Base-by-base conservation (phyloP, 1,284 basidiomycete genomes). In the Austroboletus rostrupii region DNA sequence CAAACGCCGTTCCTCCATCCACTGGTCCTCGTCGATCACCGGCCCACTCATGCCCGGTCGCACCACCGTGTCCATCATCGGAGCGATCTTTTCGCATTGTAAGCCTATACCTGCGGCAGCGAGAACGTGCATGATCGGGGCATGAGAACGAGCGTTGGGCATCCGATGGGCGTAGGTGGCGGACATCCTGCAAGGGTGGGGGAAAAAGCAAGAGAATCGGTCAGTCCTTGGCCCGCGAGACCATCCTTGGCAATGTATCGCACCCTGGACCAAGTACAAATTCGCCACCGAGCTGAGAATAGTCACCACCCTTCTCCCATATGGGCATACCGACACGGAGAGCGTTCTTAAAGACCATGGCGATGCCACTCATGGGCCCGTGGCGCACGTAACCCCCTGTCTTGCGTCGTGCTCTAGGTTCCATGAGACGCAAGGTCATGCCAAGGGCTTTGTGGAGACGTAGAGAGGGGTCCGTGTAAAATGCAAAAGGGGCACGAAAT, bases 191-290 rank as follows among this genome's bases (percentile, higher is more conserved):
- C n/a, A 26, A 17, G 21, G 17, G 17, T n/a, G n/a, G n/a, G n/a
- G n/a, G n/a, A n/a, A n/a, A n/a, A 39, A 16, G 33, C 13, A 23
- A n/a, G n/a, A n/a, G n/a, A 17, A 32, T 29, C 9, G 36, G 33
- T 57, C 23, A 51, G 55, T 31, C 49, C 40, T 44, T 50, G 66
- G n/a, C n/a, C 11, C 52, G 5, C 55, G 42, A n/a, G 46, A 28
- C 20, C 46, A 46, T 31, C 47, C 13, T 16, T 3, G 14, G 29
- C 3, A 26, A 50, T 16, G 33, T 3, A 33, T 63, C 79, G 61
- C 51, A 85, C 83, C 82, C 83, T 42, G 88, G 87, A 21, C 87
- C 88, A 47, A 96, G 77, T 23, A 95, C 79, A 62, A 95, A 94
- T 70, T 95, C 92, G 21, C 92, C 92, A 16, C 92, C 92, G 28